Percentiles rank a stretch among this genome's conserved stretches.
Conservation (phyloP, 2,329 filamentous ascomycete species). For the Alternaria rosae region DNA sequence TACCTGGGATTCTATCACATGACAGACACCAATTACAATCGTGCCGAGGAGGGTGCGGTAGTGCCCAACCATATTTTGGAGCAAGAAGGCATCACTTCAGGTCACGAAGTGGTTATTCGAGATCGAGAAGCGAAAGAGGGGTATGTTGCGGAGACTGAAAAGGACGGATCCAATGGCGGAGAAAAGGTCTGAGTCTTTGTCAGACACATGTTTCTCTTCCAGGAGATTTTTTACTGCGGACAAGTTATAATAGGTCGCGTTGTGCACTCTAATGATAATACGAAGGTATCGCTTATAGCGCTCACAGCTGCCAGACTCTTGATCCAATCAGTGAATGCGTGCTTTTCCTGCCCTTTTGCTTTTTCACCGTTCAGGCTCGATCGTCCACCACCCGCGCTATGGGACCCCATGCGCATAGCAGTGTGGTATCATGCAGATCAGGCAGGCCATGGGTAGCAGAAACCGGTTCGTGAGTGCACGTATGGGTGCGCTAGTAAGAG, state of each 20-base stretch:
- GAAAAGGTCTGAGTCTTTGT: not conserved
- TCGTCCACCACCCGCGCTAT: not conserved
- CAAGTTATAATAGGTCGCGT: not conserved
- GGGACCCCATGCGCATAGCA: not conserved
- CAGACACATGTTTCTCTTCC: not conserved
- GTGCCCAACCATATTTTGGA: slow-evolving; percentile 39
- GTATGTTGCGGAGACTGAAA: not conserved
- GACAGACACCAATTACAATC: slow-evolving; percentile 42
- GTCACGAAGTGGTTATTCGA: slow-evolving; percentile 19
- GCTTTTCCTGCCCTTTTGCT: not conserved
- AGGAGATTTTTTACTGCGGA: not conserved
- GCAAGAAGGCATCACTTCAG: slow-evolving; percentile 26
- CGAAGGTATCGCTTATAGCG: not conserved
- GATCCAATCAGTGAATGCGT: not conserved
- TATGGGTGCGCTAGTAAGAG: not conserved
- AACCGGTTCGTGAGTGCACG: not conserved
- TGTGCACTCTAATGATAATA: not conserved
- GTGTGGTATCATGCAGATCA: slow-evolving; percentile 5
- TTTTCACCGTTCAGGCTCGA: not conserved
- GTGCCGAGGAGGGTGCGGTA: slow-evolving; percentile 33
- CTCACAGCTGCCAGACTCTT: not conserved
- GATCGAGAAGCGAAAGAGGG: not conserved
- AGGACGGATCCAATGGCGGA: not conserved
- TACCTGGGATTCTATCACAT: slow-evolving; percentile 40
- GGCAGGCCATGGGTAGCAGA: not conserved